Conservation (phyloP, 1,284 basidiomycete genomes). For the Naganishia sp. region DNA sequence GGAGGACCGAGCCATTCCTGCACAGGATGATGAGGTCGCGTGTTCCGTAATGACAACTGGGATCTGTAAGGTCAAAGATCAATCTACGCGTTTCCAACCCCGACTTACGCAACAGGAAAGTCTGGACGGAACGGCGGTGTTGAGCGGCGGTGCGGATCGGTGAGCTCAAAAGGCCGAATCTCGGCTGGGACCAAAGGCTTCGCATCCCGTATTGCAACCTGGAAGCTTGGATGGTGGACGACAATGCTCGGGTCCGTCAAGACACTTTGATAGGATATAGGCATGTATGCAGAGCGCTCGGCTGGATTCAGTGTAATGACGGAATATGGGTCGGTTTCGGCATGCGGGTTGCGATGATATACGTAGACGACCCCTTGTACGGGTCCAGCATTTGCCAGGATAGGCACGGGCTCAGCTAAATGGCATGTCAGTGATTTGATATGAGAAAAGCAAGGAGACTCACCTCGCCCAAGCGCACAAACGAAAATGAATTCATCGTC, state of each 20-base stretch:
- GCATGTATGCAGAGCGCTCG: background rate
- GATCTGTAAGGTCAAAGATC: background rate
- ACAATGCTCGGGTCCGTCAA: background rate
- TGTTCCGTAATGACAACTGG: slow-evolving; percentile 21
- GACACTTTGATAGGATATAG: background rate
- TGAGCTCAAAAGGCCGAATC: slow-evolving; percentile 4
- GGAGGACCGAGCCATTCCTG: slow-evolving; percentile 20
- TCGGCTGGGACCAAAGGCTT: slow-evolving; percentile 6
- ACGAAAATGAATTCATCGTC: slow-evolving; percentile 50
- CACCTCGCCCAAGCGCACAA: slow-evolving; percentile 34
- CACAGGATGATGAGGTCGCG: slow-evolving; percentile 6
- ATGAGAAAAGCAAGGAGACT: background rate
- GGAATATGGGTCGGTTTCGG: background rate
- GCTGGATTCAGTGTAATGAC: background rate
- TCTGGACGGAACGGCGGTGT: slow-evolving; percentile 5
- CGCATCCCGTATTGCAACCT: background rate
- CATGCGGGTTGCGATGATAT: slow-evolving; percentile 12
- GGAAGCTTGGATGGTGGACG: background rate
- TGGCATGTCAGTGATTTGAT: background rate
- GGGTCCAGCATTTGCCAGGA: slow-evolving; percentile 5
- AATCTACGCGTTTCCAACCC: background rate
- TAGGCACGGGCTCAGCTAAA: background rate
- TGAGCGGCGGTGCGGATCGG: background rate
- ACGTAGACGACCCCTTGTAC: slow-evolving; percentile 5
- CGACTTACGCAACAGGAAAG: slow-evolving; percentile 16